phyloP scores from a whole-genome alignment of 768 basidiomycete species.

The Rhodotorula diobovata region DNA sequence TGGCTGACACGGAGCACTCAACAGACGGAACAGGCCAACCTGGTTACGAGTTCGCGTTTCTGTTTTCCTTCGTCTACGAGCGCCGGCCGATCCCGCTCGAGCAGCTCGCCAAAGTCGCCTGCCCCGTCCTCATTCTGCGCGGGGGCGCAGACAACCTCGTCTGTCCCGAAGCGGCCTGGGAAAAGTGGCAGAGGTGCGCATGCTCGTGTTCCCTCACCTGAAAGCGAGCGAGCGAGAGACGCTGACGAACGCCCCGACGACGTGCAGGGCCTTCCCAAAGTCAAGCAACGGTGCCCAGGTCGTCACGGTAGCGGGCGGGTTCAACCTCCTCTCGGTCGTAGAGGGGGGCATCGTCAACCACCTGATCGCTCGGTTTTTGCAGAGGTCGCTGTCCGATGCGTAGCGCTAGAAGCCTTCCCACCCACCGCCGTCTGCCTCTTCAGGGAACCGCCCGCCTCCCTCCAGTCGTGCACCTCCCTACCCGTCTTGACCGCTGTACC shows the following conservation, averaged over 20 bases:
- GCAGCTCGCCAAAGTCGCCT: neutral
- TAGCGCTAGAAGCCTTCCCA: too few species aligned
- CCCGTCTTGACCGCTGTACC: too few species aligned
- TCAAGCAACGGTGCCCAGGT: too few species aligned
- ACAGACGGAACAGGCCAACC: neutral
- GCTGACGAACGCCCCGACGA: too few species aligned
- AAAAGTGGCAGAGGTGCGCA: conserved; percentile 8
- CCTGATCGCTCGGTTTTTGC: conserved; percentile 1
- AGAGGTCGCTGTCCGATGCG: neutral
- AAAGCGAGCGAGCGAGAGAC: too few species aligned
- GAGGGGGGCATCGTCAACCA: conserved; percentile 23
- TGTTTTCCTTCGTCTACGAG: conserved; percentile 8
- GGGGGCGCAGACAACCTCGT: conserved; percentile 22
- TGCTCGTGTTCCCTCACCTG: too few species aligned
- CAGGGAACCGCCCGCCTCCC: too few species aligned
- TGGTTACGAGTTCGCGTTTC: conserved; percentile 1
- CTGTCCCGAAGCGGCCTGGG: conserved; percentile 7
- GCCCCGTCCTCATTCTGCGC: conserved; percentile 19
- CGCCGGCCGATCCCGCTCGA: conserved; percentile 10
- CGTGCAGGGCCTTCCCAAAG: too few species aligned
- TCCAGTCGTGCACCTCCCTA: too few species aligned
- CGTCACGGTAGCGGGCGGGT: neutral
- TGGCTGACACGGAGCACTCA: too few species aligned
- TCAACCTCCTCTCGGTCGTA: conserved; percentile 13
- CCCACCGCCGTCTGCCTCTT: too few species aligned